These are phyloP conservation scores for Mycena amicta DNA, from an alignment of 768 basidiomycete species.

Conservation along the genomic window DNA sequence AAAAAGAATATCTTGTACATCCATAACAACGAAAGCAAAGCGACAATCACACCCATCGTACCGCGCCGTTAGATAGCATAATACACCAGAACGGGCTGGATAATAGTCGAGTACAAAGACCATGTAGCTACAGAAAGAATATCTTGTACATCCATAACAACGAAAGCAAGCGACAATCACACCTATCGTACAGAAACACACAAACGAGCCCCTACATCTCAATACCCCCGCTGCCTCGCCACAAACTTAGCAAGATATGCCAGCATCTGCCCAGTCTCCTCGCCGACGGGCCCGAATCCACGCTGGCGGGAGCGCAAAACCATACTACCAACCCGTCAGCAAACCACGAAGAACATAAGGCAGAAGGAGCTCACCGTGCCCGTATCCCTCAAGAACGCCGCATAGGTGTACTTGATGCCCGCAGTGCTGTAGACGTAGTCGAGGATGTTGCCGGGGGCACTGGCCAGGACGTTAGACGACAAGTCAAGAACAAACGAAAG, in stretches of 20 bases:
- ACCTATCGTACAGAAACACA: not conserved
- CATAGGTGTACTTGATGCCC: slow-evolving; percentile 64
- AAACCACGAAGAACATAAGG: not conserved
- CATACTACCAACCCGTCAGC: slow-evolving; percentile 50
- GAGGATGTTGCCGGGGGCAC: slow-evolving; percentile 64
- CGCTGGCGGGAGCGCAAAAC: slow-evolving; percentile 70
- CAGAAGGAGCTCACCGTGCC: slow-evolving; percentile 55
- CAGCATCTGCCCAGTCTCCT: slow-evolving; percentile 71
- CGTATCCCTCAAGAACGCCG: slow-evolving; percentile 67
- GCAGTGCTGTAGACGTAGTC: slow-evolving; percentile 65
- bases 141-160: too few species aligned
- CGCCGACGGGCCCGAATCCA: slow-evolving; percentile 80
- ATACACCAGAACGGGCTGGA: too few species aligned
- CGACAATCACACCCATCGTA: too few species aligned
- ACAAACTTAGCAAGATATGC: slow-evolving; percentile 73
- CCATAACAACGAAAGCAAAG: too few species aligned
- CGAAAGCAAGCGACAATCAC: too few species aligned
- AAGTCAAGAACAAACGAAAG: not conserved
- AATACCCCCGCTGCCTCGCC: slow-evolving; percentile 33
- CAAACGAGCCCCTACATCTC: slow-evolving; percentile 19
- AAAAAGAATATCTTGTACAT: too few species aligned
- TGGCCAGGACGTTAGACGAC: slow-evolving; percentile 16
- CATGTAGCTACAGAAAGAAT: too few species aligned
- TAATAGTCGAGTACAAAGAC: too few species aligned
- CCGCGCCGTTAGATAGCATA: too few species aligned